Base-by-base conservation (phyloP, 2,329 filamentous ascomycete genomes). In the Colletotrichum shisoi region DNA sequence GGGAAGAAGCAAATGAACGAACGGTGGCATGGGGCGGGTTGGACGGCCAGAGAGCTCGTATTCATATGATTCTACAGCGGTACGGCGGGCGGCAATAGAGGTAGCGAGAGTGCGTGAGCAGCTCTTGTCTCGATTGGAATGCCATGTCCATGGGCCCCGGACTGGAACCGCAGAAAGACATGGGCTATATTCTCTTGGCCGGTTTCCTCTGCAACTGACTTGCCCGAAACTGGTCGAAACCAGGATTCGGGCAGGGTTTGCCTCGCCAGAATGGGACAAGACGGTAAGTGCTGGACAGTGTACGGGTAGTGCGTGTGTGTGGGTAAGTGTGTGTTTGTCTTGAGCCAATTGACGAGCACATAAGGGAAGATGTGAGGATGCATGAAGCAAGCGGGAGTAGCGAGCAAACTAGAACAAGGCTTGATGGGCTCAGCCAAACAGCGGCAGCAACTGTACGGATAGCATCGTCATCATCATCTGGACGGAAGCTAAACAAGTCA, bases 181-280 rank as follows among this genome's bases (percentile, higher is more conserved):
- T 27, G 64, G 64, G 64, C 19, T 39, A 34, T 57, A 31, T 45
- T 57, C 24, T 57, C 34, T 34, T 53, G 45, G 46, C 53, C 42
- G 53, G 57, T 57, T 62, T 53, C 52, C 52, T 24, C 63, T 44
- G 54, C 48, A 58, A 27, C 24, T 53, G 39, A 68, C 65, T 54
- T 68, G 61, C 61, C 61, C 61, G 49, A 65, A 68, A 68, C 54
- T 60, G 61, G 65, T 59, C 61, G 49, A 60, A 64, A 64, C 65
- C 61, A 27, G 61, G 61, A 68, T 64, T 40, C 40, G 45, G 51
- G 39, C 61, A 59, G 60, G 65, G 61, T 19, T 27, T 49, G 24
- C 27, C 49, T 56, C 34, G 37, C 64, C 54, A 4, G 45, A 64
- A 64, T 27, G 49, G 61, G 48, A 67, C 62, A 59, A 49, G 51